phyloP scores from a whole-genome alignment of 768 basidiomycete genomes.

The button mushroom (Agaricus bisporus) region DNA sequence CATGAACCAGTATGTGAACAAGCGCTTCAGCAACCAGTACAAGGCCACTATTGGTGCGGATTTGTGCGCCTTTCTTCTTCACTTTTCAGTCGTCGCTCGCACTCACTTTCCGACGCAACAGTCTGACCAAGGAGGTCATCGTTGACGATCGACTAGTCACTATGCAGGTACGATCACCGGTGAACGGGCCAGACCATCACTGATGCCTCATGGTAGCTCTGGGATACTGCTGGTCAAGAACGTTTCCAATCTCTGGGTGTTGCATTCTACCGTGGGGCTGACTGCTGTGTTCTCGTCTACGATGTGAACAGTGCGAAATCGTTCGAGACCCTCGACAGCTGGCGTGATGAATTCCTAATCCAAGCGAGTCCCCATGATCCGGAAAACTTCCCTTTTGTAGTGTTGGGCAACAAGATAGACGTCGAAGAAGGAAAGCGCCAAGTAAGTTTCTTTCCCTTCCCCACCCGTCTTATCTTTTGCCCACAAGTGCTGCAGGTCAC shows the following conservation, averaged over 20 bases:
- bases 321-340: slow-evolving; percentile 97
- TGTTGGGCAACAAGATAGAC: slow-evolving; percentile 99
- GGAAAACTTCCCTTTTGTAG: slow-evolving; percentile 99
- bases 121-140: slow-evolving; percentile 97
- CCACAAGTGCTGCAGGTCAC: slow-evolving; percentile 58
- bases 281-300: slow-evolving; percentile 98
- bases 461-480: background rate
- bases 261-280: slow-evolving; percentile 98
- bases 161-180: slow-evolving; percentile 70
- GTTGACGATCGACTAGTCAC: slow-evolving; percentile 97
- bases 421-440: slow-evolving; percentile 98
- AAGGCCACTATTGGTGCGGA: slow-evolving; percentile 98
- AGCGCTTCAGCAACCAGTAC: slow-evolving; percentile 99
- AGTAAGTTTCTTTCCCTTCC: slow-evolving; percentile 38
- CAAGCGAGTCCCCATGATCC: slow-evolving; percentile 98
- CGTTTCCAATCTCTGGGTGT: slow-evolving; percentile 99
- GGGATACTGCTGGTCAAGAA: slow-evolving; percentile 99
- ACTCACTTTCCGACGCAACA: slow-evolving; percentile 26
- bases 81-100: slow-evolving; percentile 10
- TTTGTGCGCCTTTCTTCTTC: slow-evolving; percentile 56
- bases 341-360: slow-evolving; percentile 99
- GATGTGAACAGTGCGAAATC: slow-evolving; percentile 99
- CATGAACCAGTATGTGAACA: slow-evolving; percentile 99
- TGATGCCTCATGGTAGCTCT: slow-evolving; percentile 50
- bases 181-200: background rate